Conservation (phyloP, 2,329 filamentous ascomycete species). For the Pseudonectria buxi region DNA sequence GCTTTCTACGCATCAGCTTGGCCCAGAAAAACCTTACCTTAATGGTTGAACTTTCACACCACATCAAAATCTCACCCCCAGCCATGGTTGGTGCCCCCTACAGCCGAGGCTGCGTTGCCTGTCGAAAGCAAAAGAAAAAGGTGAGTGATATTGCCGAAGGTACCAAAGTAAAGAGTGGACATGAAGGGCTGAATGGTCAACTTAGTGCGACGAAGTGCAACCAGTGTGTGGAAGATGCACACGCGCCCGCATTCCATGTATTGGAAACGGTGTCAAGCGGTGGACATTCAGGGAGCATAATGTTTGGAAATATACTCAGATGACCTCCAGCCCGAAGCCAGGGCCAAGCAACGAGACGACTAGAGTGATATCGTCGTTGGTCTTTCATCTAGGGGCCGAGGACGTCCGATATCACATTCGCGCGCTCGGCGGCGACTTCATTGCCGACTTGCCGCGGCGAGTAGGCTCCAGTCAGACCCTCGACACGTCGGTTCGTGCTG, state of each 20-base stretch:
- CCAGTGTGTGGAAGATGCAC: slow-evolving; percentile 14
- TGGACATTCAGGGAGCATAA: slow-evolving; percentile 11
- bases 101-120: slow-evolving; percentile 9
- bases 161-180: too few species aligned
- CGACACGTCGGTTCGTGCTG: slow-evolving; percentile 11
- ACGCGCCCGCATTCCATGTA: slow-evolving; percentile 9
- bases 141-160: slow-evolving; percentile 3
- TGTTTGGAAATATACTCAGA: neutral
- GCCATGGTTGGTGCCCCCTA: neutral
- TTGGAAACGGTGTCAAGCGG: slow-evolving; percentile 14
- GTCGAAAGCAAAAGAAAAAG: slow-evolving; percentile 13
- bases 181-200: too few species aligned
- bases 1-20: too few species aligned
- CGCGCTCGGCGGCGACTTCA: slow-evolving; percentile 8
- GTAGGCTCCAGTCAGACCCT: slow-evolving; percentile 10
- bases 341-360: slow-evolving; percentile 12
- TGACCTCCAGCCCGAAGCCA: neutral
- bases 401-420: slow-evolving; percentile 17
- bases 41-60: too few species aligned
- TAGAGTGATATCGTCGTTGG: slow-evolving; percentile 6
- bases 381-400: slow-evolving; percentile 13
- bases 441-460: slow-evolving; percentile 11
- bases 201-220: slow-evolving; percentile 3
- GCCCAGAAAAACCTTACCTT: too few species aligned
- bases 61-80: too few species aligned